Evolutionary conservation across 2,329 filamentous ascomycete species (phyloP).

Genomic region (Thelonectria discophora): DNA sequence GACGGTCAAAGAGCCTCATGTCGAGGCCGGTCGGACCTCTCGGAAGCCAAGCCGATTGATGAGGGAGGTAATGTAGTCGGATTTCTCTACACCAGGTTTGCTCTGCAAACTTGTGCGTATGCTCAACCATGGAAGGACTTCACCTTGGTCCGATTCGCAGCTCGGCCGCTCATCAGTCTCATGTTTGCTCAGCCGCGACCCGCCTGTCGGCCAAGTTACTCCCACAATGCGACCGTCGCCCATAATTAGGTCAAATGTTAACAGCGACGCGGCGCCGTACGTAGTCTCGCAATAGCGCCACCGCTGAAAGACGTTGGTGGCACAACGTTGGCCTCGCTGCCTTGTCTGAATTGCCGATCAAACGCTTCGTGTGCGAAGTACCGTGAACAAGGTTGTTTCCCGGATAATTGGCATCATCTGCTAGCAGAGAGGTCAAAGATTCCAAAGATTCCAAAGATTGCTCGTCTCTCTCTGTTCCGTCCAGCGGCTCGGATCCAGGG

Average conservation of each 20-base stretch:
- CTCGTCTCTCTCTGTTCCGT: no score
- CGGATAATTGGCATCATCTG: slow-evolving; percentile 26
- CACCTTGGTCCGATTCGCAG: slow-evolving; percentile 22
- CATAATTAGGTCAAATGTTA: slow-evolving; percentile 34
- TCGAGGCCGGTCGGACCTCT: neutral
- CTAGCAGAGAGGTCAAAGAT: slow-evolving; percentile 5
- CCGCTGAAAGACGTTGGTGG: slow-evolving; percentile 21
- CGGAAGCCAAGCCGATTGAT: slow-evolving; percentile 11
- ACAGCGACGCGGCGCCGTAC: slow-evolving; percentile 24
- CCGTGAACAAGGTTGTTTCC: slow-evolving; percentile 19
- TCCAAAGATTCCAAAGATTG: neutral
- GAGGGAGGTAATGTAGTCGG: slow-evolving; percentile 16
- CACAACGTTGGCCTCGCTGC: slow-evolving; percentile 34
- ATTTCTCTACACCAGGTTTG: slow-evolving; percentile 11
- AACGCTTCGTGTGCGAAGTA: slow-evolving; percentile 21
- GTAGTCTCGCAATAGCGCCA: slow-evolving; percentile 31
- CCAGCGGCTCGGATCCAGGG: no score
- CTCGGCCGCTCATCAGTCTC: slow-evolving; percentile 26
- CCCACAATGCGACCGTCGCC: slow-evolving; percentile 29
- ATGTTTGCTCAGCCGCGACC: slow-evolving; percentile 21
- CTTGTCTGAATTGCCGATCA: slow-evolving; percentile 25
- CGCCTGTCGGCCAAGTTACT: slow-evolving; percentile 27
- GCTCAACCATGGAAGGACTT: slow-evolving; percentile 8
- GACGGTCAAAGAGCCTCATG: neutral
- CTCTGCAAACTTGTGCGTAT: slow-evolving; percentile 21